Evolutionary conservation across 1,284 basidiomycete species (phyloP).

Genomic region (Ustilago bromivora): DNA sequence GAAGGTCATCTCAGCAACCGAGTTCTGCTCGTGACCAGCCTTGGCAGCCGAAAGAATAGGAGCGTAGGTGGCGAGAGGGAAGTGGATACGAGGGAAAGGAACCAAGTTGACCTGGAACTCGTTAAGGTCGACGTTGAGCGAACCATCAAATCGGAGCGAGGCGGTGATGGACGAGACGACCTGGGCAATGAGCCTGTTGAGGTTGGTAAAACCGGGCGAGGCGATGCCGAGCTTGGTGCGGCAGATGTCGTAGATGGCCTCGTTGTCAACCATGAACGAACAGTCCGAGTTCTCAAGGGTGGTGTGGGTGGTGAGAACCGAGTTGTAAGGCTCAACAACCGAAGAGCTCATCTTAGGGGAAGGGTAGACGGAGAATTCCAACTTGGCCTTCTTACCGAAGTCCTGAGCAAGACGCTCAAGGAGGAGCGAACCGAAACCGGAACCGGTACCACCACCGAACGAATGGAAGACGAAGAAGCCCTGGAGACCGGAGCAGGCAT

Average conservation of each 20-base stretch:
- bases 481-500: conserved; percentile 97
- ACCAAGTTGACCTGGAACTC: conserved; percentile 99
- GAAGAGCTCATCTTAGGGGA: conserved; percentile 81
- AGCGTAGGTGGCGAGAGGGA: conserved; percentile 95
- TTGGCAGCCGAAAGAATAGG: conserved; percentile 86
- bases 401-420: conserved; percentile 95
- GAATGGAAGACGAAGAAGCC: conserved; percentile 99
- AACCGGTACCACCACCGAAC: conserved; percentile 98
- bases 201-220: conserved; percentile 90
- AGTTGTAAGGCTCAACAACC: conserved; percentile 99
- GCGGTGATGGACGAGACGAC: conserved; percentile 98
- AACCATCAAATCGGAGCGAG: conserved; percentile 96
- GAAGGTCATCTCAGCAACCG: conserved; percentile 97
- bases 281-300: conserved; percentile 99
- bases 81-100: conserved; percentile 86
- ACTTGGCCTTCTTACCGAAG: conserved; percentile 99
- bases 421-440: conserved; percentile 96
- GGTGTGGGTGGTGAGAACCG: conserved; percentile 97
- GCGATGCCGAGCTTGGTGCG: conserved; percentile 90
- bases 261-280: conserved; percentile 74
- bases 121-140: conserved; percentile 96
- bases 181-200: conserved; percentile 92
- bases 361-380: conserved; percentile 98
- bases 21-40: conserved; percentile 96
- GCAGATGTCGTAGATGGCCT: conserved; percentile 96